Percentiles rank a stretch among this genome's conserved stretches.
These are phyloP conservation scores for Sphaerulina musiva DNA, from an alignment of 2,329 filamentous ascomycete species.

Conservation along the genomic window DNA sequence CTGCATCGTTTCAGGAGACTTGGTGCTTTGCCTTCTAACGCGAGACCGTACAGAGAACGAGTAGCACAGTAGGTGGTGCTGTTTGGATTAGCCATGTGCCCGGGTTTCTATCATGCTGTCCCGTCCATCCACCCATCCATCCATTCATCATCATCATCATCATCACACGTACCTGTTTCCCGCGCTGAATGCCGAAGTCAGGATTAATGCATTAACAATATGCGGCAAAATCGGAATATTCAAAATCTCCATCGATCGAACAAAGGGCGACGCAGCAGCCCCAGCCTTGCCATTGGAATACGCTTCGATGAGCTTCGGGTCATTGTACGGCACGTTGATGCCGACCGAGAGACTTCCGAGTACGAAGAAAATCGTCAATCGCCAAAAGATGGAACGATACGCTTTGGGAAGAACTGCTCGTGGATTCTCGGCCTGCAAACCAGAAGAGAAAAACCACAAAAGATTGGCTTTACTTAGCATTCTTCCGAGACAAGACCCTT, in stretches of 20 bases:
- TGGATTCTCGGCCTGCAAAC: constrained; percentile 57
- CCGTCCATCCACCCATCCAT: no score
- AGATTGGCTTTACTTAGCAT: neutral
- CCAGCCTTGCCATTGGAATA: constrained; percentile 46
- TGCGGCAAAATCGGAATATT: constrained; percentile 58
- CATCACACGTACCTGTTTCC: no score
- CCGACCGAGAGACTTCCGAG: constrained; percentile 66
- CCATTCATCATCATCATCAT: no score
- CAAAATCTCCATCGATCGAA: constrained; percentile 61
- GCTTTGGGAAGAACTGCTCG: constrained; percentile 62
- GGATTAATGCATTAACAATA: constrained; percentile 35
- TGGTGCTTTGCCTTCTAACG: constrained; percentile 60
- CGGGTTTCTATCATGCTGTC: no score
- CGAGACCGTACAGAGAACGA: constrained; percentile 49
- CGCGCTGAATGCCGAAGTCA: no score
- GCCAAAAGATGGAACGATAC: constrained; percentile 73
- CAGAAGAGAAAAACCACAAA: no score
- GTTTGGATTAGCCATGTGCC: neutral
- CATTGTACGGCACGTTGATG: constrained; percentile 63
- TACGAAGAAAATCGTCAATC: constrained; percentile 68
- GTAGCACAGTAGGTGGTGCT: neutral
- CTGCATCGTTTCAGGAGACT: constrained; percentile 39
- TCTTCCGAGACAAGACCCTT: neutral
- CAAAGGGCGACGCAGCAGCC: constrained; percentile 57
- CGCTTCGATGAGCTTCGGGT: constrained; percentile 54